Percentiles rank a stretch among this genome's conserved stretches.
phyloP scores from a whole-genome alignment of 2,329 filamentous ascomycete genomes.

The Didymosphaeria variabile region DNA sequence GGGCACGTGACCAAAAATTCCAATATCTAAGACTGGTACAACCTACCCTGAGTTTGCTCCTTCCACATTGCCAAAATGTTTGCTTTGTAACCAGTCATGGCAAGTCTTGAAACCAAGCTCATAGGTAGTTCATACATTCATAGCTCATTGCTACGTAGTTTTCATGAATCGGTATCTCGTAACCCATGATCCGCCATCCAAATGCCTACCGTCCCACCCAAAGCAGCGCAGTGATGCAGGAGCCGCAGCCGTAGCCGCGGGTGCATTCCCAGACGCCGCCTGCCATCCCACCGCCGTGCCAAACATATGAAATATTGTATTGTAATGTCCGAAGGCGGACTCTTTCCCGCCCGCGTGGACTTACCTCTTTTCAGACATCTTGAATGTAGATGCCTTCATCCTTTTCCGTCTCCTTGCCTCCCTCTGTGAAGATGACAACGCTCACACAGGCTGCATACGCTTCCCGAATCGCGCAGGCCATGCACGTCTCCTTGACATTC shows the following conservation, averaged over 20 bases:
- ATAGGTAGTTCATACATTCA: conserved; percentile 37
- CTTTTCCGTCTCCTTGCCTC: conserved; percentile 56
- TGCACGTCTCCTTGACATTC: conserved; percentile 73
- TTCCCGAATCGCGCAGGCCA: conserved; percentile 78
- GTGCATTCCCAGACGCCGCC: conserved; percentile 1
- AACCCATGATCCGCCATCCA: conserved; percentile 14
- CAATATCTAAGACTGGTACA: too few species aligned
- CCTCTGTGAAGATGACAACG: conserved; percentile 71
- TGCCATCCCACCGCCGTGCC: background rate
- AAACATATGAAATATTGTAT: conserved; percentile 16
- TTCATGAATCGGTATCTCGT: conserved; percentile 15
- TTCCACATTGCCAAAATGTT: too few species aligned
- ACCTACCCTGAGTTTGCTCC: too few species aligned
- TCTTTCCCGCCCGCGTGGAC: background rate
- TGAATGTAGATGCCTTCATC: conserved; percentile 44
- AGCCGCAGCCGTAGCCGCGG: background rate
- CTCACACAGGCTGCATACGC: conserved; percentile 77
- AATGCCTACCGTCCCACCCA: background rate
- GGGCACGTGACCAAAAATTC: too few species aligned
- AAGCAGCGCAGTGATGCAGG: background rate
- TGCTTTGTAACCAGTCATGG: too few species aligned
- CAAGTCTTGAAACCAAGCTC: too few species aligned
- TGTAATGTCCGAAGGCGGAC: background rate
- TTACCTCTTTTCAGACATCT: background rate
- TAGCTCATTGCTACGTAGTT: conserved; percentile 38